Evolutionary conservation across 768 basidiomycete species (phyloP).

Genomic region (Mycena olivaceomarginata): DNA sequence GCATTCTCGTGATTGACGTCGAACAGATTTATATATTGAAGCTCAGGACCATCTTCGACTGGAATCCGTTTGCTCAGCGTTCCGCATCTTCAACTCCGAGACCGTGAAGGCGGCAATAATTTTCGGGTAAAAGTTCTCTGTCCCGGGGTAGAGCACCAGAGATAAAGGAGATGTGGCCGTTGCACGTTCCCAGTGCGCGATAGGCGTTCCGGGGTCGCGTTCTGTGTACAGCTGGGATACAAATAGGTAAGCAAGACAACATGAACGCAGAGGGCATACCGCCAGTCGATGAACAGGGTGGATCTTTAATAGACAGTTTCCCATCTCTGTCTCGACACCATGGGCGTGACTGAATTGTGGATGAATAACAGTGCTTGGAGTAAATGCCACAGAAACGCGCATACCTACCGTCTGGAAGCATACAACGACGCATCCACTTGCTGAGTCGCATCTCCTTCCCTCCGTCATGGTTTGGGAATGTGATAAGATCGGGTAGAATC

Average conservation of each 20-base stretch:
- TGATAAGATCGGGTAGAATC: slow-evolving; percentile 23
- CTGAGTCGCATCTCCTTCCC: slow-evolving; percentile 26
- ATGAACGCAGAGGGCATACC: not conserved
- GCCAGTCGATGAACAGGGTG: slow-evolving; percentile 29
- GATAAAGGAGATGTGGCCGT: not conserved
- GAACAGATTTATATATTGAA: too few relatives aligned
- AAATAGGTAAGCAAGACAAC: too few relatives aligned
- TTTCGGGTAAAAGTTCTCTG: not conserved
- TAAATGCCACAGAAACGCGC: not conserved
- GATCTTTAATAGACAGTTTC: slow-evolving; percentile 31
- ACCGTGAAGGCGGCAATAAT: slow-evolving; percentile 1
- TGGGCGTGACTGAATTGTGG: slow-evolving; percentile 16
- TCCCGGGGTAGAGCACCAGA: slow-evolving; percentile 1
- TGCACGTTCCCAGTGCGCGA: slow-evolving; percentile 31
- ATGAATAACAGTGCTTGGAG: not conserved
- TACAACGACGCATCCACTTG: slow-evolving; percentile 33
- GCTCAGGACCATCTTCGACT: too few relatives aligned
- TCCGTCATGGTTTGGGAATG: slow-evolving; percentile 14
- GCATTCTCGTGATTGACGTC: too few relatives aligned
- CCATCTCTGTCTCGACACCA: slow-evolving; percentile 33
- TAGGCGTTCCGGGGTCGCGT: slow-evolving; percentile 18
- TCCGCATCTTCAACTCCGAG: not conserved
- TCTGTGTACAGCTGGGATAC: not conserved
- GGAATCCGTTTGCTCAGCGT: not conserved
- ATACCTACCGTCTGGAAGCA: slow-evolving; percentile 25